Evolutionary conservation across 345 rosid genomes (phyloP).

Genomic region (Moringa oleifera): DNA sequence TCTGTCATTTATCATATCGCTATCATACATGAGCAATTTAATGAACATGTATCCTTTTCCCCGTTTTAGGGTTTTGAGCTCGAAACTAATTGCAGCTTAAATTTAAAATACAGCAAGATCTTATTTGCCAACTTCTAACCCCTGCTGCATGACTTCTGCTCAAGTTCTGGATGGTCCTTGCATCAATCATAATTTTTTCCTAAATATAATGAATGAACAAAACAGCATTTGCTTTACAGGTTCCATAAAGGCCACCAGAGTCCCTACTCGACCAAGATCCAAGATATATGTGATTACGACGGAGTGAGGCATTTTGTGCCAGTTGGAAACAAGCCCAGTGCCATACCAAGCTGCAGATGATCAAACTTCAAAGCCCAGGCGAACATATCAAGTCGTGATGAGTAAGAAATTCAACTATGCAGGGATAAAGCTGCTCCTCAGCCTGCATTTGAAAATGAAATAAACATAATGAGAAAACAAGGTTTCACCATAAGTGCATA

Average conservation of each 20-base stretch:
- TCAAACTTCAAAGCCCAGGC: background rate
- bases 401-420: slow-evolving; percentile 64
- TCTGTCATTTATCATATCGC: too few species aligned
- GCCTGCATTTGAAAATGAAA: slow-evolving; percentile 49
- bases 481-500: too few species aligned
- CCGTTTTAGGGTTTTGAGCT: too few species aligned
- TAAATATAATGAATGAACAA: background rate
- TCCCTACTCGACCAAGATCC: background rate
- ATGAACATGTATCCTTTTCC: too few species aligned
- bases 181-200: background rate
- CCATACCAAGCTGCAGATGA: background rate
- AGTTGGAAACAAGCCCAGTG: background rate
- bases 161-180: too few species aligned
- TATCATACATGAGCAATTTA: too few species aligned
- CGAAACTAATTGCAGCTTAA: too few species aligned
- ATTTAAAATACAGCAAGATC: too few species aligned
- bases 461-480: background rate
- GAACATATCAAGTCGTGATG: slow-evolving; percentile 38
- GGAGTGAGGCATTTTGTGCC: background rate
- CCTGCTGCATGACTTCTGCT: too few species aligned
- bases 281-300: background rate
- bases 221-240: background rate
- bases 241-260: background rate
- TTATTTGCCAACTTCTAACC: too few species aligned
- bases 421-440: slow-evolving; percentile 84